phyloP scores from a whole-genome alignment of 2,329 filamentous ascomycete genomes.

The Scortechinia acanthostroma region DNA sequence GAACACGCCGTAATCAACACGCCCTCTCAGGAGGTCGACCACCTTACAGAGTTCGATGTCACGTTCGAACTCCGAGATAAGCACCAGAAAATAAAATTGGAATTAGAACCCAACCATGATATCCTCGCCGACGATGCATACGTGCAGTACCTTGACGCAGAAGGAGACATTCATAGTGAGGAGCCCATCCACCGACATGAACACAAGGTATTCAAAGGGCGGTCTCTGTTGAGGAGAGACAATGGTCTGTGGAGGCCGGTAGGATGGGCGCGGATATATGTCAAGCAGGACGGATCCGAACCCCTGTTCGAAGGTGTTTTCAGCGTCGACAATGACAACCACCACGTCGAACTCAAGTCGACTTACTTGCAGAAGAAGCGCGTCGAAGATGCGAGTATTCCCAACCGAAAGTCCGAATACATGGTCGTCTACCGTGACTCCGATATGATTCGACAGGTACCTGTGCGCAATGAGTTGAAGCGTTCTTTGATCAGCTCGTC shows the following conservation, averaged over 20 bases:
- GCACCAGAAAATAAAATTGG: constrained; percentile 43
- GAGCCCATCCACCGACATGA: constrained; percentile 45
- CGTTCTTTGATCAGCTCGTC: constrained; percentile 23
- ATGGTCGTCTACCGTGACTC: constrained; percentile 61
- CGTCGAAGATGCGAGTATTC: constrained; percentile 39
- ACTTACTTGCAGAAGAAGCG: constrained; percentile 48
- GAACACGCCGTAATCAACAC: constrained; percentile 52
- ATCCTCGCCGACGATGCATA: constrained; percentile 48
- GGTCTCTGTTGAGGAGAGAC: constrained; percentile 36
- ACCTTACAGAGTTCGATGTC: constrained; percentile 51
- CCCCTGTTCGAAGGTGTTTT: constrained; percentile 60
- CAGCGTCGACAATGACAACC: constrained; percentile 46
- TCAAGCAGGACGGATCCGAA: constrained; percentile 43
- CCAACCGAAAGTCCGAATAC: constrained; percentile 37
- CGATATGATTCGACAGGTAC: constrained; percentile 35
- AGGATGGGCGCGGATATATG: constrained; percentile 50
- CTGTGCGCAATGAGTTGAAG: constrained; percentile 38
- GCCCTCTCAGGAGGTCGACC: constrained; percentile 45
- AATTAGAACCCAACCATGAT: constrained; percentile 58
- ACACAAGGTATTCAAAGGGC: constrained; percentile 56
- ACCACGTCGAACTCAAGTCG: constrained; percentile 49
- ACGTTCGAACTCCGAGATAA: constrained; percentile 44
- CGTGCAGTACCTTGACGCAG: constrained; percentile 42
- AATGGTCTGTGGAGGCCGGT: constrained; percentile 40
- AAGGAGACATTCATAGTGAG: constrained; percentile 38